Conservation (phyloP, 495 filamentous ascomycete genomes). For the Aspergillus biplanus region DNA sequence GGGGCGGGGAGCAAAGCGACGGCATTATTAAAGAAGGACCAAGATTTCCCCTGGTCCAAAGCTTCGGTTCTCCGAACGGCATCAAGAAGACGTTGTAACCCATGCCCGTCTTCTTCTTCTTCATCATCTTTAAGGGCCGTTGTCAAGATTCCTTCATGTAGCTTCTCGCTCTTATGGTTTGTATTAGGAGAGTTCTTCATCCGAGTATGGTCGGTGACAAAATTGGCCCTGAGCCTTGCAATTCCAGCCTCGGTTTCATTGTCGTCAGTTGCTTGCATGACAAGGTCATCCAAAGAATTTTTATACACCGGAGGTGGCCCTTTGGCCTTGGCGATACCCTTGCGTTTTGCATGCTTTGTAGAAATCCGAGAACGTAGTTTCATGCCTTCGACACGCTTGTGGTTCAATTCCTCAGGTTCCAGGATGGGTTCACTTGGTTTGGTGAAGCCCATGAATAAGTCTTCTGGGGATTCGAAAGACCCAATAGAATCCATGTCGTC, state of each 20-base stretch:
- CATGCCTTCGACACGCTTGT: slow-evolving; percentile 12
- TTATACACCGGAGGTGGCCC: slow-evolving; percentile 58
- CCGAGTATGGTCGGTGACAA: slow-evolving; percentile 25
- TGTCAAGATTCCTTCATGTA: slow-evolving; percentile 49
- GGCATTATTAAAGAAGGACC: slow-evolving; percentile 65
- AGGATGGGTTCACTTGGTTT: slow-evolving; percentile 5
- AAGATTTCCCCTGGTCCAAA: slow-evolving; percentile 59
- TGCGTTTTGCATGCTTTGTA: slow-evolving; percentile 9
- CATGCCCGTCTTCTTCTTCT: slow-evolving; percentile 55
- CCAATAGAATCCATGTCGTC: slow-evolving; percentile 63
- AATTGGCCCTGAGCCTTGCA: slow-evolving; percentile 51
- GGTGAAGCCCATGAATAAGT: slow-evolving; percentile 37
- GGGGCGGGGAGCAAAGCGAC: slow-evolving; percentile 35
- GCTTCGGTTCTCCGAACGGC: slow-evolving; percentile 79
- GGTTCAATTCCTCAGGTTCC: slow-evolving; percentile 24
- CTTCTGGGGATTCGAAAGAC: slow-evolving; percentile 50
- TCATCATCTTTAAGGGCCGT: slow-evolving; percentile 47
- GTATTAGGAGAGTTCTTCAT: background rate
- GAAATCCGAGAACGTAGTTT: slow-evolving; percentile 19
- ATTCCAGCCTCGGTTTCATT: slow-evolving; percentile 61
- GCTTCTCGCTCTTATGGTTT: slow-evolving; percentile 22
- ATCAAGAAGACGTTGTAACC: slow-evolving; percentile 60
- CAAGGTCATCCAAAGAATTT: slow-evolving; percentile 67
- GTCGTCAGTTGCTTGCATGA: slow-evolving; percentile 61
- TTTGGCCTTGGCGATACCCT: background rate